phyloP scores from a whole-genome alignment of 441 rosid species.

The Gossypium schwendimanii region DNA sequence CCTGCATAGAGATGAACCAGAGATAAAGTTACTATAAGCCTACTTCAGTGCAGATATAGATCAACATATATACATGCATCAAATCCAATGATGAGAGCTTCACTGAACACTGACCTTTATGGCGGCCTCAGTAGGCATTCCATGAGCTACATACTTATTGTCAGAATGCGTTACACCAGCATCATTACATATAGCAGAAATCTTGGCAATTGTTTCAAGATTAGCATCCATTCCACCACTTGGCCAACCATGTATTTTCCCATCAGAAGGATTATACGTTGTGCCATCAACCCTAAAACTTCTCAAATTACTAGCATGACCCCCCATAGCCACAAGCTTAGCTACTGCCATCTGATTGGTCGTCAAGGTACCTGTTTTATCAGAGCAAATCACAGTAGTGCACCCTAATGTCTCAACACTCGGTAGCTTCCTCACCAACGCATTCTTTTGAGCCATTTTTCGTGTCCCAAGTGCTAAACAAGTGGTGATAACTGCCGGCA shows the following conservation, averaged over 20 bases:
- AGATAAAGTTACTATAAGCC: background rate
- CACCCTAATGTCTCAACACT: conserved; percentile 49
- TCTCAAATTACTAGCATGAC: conserved; percentile 12
- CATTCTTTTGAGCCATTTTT: conserved; percentile 43
- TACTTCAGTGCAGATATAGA: background rate
- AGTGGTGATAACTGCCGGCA: conserved; percentile 46
- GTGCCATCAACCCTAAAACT: conserved; percentile 41
- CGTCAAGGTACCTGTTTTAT: conserved; percentile 45
- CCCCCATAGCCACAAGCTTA: conserved; percentile 34
- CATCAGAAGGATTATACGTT: conserved; percentile 36
- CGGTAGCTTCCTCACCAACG: conserved; percentile 41
- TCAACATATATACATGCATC: background rate
- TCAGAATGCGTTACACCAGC: conserved; percentile 28
- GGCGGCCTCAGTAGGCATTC: conserved; percentile 53
- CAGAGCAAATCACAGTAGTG: conserved; percentile 47
- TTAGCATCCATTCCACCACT: conserved; percentile 31
- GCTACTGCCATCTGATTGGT: conserved; percentile 47
- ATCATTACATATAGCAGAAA: conserved; percentile 38
- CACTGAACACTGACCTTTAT: conserved; percentile 19
- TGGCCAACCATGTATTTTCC: conserved; percentile 36
- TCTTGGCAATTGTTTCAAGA: conserved; percentile 41
- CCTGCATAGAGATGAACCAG: conserved; percentile 19
- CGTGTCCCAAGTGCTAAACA: conserved; percentile 42
- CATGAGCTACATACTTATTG: conserved; percentile 32
- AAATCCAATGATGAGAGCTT: background rate